These are phyloP conservation scores for Pseudotsuga menziesii DNA, from an alignment of 75 land plant genomes.

Conservation along the genomic window DNA sequence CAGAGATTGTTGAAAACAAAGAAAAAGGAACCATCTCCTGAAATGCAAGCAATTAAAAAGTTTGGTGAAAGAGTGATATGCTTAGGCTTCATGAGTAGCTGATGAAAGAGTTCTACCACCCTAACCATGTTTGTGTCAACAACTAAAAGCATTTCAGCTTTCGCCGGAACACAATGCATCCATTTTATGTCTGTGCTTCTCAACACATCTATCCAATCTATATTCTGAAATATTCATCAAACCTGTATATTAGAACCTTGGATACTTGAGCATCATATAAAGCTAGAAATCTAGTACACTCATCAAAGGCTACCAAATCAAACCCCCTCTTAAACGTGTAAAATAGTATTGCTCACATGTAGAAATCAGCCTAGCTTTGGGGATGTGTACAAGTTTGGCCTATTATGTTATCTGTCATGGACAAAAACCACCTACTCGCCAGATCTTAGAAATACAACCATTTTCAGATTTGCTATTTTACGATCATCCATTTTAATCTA, in stretches of 20 bases:
- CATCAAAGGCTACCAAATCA: conserved; percentile 10
- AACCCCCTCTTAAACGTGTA: neutral
- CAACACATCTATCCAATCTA: neutral
- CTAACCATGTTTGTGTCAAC: neutral
- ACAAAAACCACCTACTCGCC: no score
- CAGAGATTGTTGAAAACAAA: neutral
- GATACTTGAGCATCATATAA: neutral
- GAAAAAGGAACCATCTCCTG: conserved; percentile 5
- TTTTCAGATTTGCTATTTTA: no score
- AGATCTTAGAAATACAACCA: no score
- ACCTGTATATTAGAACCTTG: neutral
- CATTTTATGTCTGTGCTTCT: neutral
- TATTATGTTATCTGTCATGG: no score
- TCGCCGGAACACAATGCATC: conserved; percentile 5
- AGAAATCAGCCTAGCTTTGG: no score
- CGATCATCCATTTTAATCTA: no score
- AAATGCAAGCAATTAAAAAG: neutral
- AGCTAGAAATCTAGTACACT: neutral
- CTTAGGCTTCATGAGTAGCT: conserved; percentile 6
- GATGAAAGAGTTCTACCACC: conserved; percentile 3
- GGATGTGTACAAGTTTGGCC: no score
- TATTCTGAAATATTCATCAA: neutral
- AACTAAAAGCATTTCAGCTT: conserved; percentile 2
- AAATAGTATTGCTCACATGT: neutral
- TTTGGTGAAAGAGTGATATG: neutral